These are phyloP conservation scores for Aciculoconidium aculeatum DNA, from an alignment of 805 yeast species.

Conservation along the genomic window DNA sequence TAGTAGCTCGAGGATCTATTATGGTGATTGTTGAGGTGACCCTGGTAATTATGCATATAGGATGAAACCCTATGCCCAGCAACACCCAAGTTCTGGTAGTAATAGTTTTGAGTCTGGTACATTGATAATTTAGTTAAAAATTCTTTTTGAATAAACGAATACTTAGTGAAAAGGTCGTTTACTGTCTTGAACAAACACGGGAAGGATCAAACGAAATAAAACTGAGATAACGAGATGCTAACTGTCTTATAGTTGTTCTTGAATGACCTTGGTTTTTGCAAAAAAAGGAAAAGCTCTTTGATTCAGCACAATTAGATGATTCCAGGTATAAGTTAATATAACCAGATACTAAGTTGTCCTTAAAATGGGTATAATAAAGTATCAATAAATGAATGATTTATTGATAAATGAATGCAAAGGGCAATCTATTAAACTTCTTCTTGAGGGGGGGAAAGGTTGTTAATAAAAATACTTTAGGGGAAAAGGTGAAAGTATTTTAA, in stretches of 20 bases:
- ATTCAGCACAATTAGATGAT: neutral
- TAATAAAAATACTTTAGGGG: no score
- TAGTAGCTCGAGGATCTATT: constrained; percentile 10
- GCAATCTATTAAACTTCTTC: no score
- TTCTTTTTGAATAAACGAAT: constrained; percentile 2
- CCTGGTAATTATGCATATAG: constrained; percentile 21
- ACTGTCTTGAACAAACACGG: neutral
- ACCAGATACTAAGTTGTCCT: no score
- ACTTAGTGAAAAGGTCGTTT: constrained; percentile 8
- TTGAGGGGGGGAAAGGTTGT: no score
- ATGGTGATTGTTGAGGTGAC: constrained; percentile 10
- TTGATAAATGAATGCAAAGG: no score
- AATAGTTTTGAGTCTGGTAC: constrained; percentile 14
- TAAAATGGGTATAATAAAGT: no score
- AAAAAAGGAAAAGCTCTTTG: neutral
- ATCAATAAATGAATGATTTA: no score
- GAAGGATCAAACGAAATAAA: neutral
- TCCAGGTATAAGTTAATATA: constrained; percentile 8
- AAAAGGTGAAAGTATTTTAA: no score
- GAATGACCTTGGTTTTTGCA: neutral
- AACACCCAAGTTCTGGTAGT: constrained; percentile 27
- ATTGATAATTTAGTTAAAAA: constrained; percentile 7
- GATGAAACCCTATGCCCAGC: constrained; percentile 35
- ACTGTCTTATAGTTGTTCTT: constrained; percentile 4
- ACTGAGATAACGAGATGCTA: neutral